These are phyloP conservation scores for Cephalotrichum gorgonifer DNA, from an alignment of 2,329 filamentous ascomycete genomes.

Conservation along the genomic window DNA sequence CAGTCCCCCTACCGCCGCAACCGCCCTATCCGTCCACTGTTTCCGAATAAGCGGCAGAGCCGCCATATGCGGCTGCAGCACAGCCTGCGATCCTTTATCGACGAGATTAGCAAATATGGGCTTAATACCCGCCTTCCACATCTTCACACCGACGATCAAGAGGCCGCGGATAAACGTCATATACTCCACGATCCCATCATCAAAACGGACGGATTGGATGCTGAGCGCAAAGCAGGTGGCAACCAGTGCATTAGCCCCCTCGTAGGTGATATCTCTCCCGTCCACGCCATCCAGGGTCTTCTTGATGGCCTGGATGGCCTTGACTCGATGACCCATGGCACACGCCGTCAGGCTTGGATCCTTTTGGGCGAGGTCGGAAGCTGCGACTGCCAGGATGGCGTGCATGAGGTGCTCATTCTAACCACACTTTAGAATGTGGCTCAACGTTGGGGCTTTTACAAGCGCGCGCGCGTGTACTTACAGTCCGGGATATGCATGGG, in stretches of 20 bases:
- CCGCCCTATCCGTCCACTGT: constrained; percentile 34
- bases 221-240: constrained; percentile 49
- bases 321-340: constrained; percentile 54
- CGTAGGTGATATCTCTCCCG: constrained; percentile 26
- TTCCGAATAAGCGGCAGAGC: constrained; percentile 32
- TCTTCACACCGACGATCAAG: constrained; percentile 41
- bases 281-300: constrained; percentile 35
- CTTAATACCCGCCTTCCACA: constrained; percentile 36
- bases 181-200: constrained; percentile 49
- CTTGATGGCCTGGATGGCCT: constrained; percentile 54
- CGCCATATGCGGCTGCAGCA: constrained; percentile 34
- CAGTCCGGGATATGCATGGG: constrained; percentile 56
- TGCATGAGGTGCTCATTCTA: constrained; percentile 61
- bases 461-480: constrained; percentile 23
- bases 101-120: constrained; percentile 39
- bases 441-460: too few species aligned
- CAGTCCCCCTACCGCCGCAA: constrained; percentile 29
- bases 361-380: constrained; percentile 48
- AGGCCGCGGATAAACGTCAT: constrained; percentile 53
- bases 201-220: constrained; percentile 46
- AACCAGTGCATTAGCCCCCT: constrained; percentile 48
- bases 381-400: constrained; percentile 56
- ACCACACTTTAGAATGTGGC: constrained; percentile 7
- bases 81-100: constrained; percentile 25
- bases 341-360: constrained; percentile 42